phyloP scores from a whole-genome alignment of 2,329 filamentous ascomycete species.

The Xylariaceae sp. region DNA sequence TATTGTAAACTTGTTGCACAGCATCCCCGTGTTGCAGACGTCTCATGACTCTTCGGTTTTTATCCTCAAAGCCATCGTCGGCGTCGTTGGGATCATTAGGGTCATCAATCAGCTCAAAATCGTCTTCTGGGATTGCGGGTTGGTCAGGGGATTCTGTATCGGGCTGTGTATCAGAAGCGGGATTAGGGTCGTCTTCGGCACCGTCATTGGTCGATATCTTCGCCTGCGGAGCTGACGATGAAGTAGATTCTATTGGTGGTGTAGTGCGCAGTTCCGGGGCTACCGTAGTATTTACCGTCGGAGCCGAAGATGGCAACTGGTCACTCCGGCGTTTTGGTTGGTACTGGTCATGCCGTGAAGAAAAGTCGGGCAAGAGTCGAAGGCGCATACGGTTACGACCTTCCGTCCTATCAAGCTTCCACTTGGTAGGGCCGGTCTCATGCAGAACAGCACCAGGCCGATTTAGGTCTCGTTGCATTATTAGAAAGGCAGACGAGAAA shows the following conservation, averaged over 20 bases:
- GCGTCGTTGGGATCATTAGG: slow-evolving; percentile 79
- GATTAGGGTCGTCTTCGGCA: slow-evolving; percentile 22
- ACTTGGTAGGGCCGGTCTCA: slow-evolving; percentile 66
- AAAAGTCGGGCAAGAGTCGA: slow-evolving; percentile 78
- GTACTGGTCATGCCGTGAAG: slow-evolving; percentile 70
- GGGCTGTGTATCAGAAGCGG: slow-evolving; percentile 29
- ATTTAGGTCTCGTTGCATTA: slow-evolving; percentile 76
- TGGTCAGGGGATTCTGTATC: slow-evolving; percentile 33
- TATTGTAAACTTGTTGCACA: slow-evolving; percentile 92
- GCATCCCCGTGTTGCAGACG: slow-evolving; percentile 87
- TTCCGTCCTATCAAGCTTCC: slow-evolving; percentile 95
- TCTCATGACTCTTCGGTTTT: slow-evolving; percentile 96
- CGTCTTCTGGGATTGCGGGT: slow-evolving; percentile 69
- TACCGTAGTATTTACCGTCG: slow-evolving; percentile 36
- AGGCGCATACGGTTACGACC: slow-evolving; percentile 94
- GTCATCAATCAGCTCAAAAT: slow-evolving; percentile 94
- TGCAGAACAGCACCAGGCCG: slow-evolving; percentile 82
- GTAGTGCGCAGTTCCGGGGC: slow-evolving; percentile 13
- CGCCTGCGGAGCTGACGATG: slow-evolving; percentile 24
- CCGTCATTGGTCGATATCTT: slow-evolving; percentile 25
- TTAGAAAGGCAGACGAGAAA: slow-evolving; percentile 73
- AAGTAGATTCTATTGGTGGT: slow-evolving; percentile 24
- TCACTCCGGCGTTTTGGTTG: slow-evolving; percentile 78
- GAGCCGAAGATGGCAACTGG: slow-evolving; percentile 38
- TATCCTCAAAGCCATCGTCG: slow-evolving; percentile 85